Percentiles rank a stretch among this genome's conserved stretches.
These are phyloP conservation scores for Rosa multiflora DNA, from an alignment of 306 rosid genomes.

Conservation along the genomic window DNA sequence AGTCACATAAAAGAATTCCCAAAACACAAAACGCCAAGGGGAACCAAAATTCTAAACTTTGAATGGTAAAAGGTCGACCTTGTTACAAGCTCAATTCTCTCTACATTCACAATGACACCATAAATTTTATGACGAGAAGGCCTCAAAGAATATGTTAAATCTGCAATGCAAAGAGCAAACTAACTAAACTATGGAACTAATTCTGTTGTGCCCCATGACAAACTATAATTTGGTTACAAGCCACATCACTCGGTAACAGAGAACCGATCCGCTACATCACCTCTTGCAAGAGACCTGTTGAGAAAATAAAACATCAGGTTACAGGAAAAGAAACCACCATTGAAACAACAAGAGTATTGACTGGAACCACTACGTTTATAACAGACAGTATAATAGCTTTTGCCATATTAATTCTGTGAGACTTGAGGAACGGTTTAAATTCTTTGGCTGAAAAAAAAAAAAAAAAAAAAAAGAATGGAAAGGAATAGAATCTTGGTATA, in stretches of 20 bases:
- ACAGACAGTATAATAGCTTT: background rate
- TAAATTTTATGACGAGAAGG: slow-evolving; percentile 28
- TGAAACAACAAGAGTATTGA: background rate
- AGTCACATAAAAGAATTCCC: slow-evolving; percentile 23
- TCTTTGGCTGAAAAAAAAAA: background rate
- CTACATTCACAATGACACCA: slow-evolving; percentile 63
- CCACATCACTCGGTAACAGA: slow-evolving; percentile 57
- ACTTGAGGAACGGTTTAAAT: background rate
- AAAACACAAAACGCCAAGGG: slow-evolving; percentile 9
- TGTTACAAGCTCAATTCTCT: slow-evolving; percentile 43
- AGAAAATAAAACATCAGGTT: slow-evolving; percentile 12
- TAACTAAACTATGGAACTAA: slow-evolving; percentile 49
- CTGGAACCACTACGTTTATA: background rate
- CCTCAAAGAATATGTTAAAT: slow-evolving; percentile 58
- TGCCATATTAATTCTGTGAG: background rate
- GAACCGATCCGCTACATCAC: slow-evolving; percentile 50
- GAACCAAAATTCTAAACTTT: slow-evolving; percentile 39
- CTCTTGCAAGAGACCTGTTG: slow-evolving; percentile 49
- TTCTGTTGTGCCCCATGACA: slow-evolving; percentile 45
- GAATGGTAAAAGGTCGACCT: slow-evolving; percentile 19
- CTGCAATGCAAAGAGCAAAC: slow-evolving; percentile 18
- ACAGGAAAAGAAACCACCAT: slow-evolving; percentile 1
- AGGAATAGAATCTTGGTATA: background rate
- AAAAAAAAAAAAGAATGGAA: too few relatives aligned
- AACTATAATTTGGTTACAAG: slow-evolving; percentile 41